These are phyloP conservation scores for Lupinus albus DNA, from an alignment of 306 rosid species.

Conservation along the genomic window DNA sequence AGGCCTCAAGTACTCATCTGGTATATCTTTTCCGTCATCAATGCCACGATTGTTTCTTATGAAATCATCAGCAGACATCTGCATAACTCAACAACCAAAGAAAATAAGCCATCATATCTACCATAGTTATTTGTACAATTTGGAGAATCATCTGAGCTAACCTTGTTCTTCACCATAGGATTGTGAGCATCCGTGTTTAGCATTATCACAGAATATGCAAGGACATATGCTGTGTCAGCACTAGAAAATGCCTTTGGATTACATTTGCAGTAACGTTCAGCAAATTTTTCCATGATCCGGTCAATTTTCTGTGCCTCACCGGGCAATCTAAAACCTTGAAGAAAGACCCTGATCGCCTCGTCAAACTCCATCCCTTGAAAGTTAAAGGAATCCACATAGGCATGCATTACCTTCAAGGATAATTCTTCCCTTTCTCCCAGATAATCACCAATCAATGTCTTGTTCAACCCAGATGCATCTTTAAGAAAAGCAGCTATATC, in stretches of 20 bases:
- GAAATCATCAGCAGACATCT: constrained; percentile 99
- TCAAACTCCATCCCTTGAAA: constrained; percentile 93
- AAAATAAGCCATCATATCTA: constrained; percentile 32
- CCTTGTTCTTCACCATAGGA: constrained; percentile 96
- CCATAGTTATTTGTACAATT: constrained; percentile 36
- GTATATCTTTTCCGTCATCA: constrained; percentile 98
- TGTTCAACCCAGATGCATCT: constrained; percentile 95
- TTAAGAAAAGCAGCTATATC: constrained; percentile 91
- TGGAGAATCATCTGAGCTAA: constrained; percentile 43
- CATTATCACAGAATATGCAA: constrained; percentile 95
- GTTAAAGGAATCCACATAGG: constrained; percentile 93
- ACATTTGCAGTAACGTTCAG: constrained; percentile 95
- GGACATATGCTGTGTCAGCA: constrained; percentile 99
- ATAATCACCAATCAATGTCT: constrained; percentile 91
- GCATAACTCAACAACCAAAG: constrained; percentile 48
- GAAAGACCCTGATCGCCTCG: constrained; percentile 90
- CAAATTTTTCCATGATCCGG: constrained; percentile 97
- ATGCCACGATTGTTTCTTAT: constrained; percentile 96
- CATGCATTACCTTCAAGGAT: constrained; percentile 92
- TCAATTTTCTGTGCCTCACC: constrained; percentile 99
- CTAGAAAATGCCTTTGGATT: constrained; percentile 88
- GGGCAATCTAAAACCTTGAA: constrained; percentile 94
- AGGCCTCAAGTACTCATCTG: constrained; percentile 84
- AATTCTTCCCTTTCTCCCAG: constrained; percentile 98
- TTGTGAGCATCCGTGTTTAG: constrained; percentile 98